A percentile compares a stretch with the other conserved stretches of the same genome.
These are phyloP conservation scores for Coelastrella sp. DNA, from an alignment of 139 green algal species.

Conservation along the genomic window DNA sequence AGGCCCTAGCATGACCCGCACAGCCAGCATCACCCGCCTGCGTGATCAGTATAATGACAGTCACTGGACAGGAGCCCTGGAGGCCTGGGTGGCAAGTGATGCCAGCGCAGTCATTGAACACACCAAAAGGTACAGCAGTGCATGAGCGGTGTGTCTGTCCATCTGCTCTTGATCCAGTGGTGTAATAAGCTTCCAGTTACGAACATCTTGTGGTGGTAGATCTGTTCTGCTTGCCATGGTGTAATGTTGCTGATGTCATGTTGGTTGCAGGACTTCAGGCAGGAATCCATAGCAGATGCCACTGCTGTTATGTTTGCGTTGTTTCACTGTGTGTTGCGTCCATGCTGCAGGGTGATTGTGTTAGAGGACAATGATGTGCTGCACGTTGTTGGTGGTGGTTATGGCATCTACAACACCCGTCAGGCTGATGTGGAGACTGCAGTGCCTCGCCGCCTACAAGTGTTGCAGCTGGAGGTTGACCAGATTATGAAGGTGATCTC, in stretches of 20 bases:
- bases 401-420: conserved; percentile 77
- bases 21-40: conserved; percentile 56
- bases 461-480: conserved; percentile 93
- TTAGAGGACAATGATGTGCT: conserved; percentile 95
- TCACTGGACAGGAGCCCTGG: conserved; percentile 67
- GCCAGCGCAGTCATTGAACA: conserved; percentile 97
- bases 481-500: conserved; percentile 92
- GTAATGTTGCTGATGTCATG: no score
- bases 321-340: not conserved
- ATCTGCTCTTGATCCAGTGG: no score
- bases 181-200: no score
- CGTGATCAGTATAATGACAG: conserved; percentile 58
- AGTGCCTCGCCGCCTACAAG: conserved; percentile 85
- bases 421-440: conserved; percentile 55
- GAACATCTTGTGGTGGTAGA: no score
- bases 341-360: conserved; percentile 78
- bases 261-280: not conserved
- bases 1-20: not conserved
- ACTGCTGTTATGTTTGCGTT: not conserved
- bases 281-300: not conserved
- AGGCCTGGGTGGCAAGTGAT: conserved; percentile 97
- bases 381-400: conserved; percentile 77
- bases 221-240: no score
- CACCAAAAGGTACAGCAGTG: conserved; percentile 89
- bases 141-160: no score